A percentile compares a stretch with the other conserved stretches of the same genome.
Evolutionary conservation across 73 alveolate genomes (phyloP).

Genomic region (Uronychia setigera): DNA sequence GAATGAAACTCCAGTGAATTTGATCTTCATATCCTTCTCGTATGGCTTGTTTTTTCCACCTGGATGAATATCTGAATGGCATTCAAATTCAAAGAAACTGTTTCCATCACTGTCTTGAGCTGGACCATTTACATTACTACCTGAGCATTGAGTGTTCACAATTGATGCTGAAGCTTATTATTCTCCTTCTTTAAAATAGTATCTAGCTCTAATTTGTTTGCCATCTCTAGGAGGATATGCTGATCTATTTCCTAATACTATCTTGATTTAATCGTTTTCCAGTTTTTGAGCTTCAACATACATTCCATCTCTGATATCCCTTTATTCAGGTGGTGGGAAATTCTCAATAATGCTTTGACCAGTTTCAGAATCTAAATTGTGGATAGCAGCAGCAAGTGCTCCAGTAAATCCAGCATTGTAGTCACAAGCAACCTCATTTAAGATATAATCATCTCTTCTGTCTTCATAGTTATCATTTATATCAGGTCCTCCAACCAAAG

Average conservation of each 20-base stretch:
- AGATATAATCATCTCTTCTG: not conserved
- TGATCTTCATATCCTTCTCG: no score
- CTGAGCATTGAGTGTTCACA: no score
- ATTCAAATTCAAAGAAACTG: no score
- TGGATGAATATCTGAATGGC: no score
- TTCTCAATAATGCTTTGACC: not conserved
- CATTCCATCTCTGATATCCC: not conserved
- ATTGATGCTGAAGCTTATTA: no score
- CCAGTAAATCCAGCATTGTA: not conserved
- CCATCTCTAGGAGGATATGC: not conserved
- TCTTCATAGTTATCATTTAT: not conserved
- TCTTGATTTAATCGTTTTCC: not conserved
- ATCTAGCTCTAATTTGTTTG: not conserved
- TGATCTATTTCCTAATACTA: not conserved
- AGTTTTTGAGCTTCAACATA: not conserved
- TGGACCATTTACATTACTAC: no score
- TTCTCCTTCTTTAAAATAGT: not conserved
- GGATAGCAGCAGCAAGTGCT: not conserved
- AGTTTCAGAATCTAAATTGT: not conserved
- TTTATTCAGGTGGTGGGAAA: not conserved
- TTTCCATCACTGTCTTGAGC: no score
- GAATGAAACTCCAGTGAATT: no score
- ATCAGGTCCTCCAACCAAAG: not conserved
- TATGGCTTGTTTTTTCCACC: no score
- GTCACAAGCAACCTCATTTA: not conserved